These are phyloP conservation scores for Colletotrichum abscissum DNA, from an alignment of 2,329 filamentous ascomycete genomes.

Conservation along the genomic window DNA sequence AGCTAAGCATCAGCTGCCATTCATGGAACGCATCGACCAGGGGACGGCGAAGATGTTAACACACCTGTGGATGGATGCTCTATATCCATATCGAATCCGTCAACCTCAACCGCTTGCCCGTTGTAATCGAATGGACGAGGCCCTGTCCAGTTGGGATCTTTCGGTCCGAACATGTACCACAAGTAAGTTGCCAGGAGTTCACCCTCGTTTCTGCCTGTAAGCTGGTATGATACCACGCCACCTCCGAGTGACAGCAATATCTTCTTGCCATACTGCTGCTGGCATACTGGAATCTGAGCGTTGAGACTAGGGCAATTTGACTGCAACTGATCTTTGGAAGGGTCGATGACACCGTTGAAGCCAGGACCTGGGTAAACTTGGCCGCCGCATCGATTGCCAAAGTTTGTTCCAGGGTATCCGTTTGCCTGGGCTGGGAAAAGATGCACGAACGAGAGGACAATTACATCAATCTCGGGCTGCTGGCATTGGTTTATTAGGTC, in stretches of 20 bases:
- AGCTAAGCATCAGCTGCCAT: not conserved
- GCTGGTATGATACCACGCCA: constrained; percentile 47
- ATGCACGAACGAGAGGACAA: constrained; percentile 55
- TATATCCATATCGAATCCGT: constrained; percentile 47
- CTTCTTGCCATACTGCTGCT: constrained; percentile 50
- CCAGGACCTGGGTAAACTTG: constrained; percentile 45
- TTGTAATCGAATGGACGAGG: constrained; percentile 33
- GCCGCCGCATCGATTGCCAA: constrained; percentile 53
- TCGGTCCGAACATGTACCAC: constrained; percentile 54
- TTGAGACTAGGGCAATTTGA: constrained; percentile 48
- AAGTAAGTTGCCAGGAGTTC: constrained; percentile 48
- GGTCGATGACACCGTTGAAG: constrained; percentile 44
- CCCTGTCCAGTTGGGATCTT: constrained; percentile 44
- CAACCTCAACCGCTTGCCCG: constrained; percentile 43
- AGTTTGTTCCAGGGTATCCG: constrained; percentile 53
- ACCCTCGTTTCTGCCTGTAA: constrained; percentile 49
- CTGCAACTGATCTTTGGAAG: constrained; percentile 45
- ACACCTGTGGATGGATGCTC: constrained; percentile 42
- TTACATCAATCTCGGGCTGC: constrained; percentile 52
- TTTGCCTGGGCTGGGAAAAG: constrained; percentile 55
- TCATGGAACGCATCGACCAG: too few relatives aligned
- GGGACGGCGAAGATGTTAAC: too few relatives aligned
- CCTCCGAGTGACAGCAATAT: constrained; percentile 55
- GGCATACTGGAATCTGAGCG: constrained; percentile 51
- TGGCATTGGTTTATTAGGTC: constrained; percentile 52